Evolutionary conservation across 2,329 filamentous ascomycete genomes (phyloP), one percentile per base, ranked within the genome.

Genomic region (Aspergillus awamori): DNA sequence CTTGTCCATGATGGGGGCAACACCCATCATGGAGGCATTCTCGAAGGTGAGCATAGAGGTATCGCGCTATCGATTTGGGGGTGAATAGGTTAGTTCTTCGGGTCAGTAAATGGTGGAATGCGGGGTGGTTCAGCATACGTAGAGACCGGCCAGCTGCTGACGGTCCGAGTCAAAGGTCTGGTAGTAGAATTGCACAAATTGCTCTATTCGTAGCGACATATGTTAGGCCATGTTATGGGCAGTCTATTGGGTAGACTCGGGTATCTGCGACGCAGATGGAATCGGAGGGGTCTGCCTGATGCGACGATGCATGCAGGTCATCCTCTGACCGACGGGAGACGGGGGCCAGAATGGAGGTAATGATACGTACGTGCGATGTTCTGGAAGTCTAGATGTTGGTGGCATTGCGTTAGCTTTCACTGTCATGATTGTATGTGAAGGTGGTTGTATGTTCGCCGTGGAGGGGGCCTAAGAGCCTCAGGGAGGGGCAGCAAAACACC

Each of bases 1-100:
- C 85, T 97, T 97, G 78, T 92, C 87, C 58, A 89, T 80, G 70
- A 99, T 97, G 33, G 76, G 75, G 24, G 69, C 74, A 38, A 81
- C 80, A 65, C 94, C 93, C 72, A 87, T 82, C 62, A 86, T 78
- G 13, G 89, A 87, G 48, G 82, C 70, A 51, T 84, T 88, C 85
- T 98, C 92, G 74, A 97, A 98, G 54, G 94, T 97, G 79, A 98
- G 84, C 90, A 97, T 96, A 53, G 95, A 98, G 63, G 89, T 78
- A 4, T 89, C 85, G 72, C 90, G 87, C 92, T 97, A 69, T 73
- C 20, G 20, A 20, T 20, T 20, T 20, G 20, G 20, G 20, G 20
- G 2, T 20, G 2, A 2, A 20, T 20, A 20, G 20, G 20, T 20
- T 20, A 20, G 20, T 20, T 20, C 2, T 2, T 20, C 20, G 20